Evolutionary conservation across 2,329 filamentous ascomycete genomes (phyloP), one percentile per base, ranked within the genome.

Genomic region (Ophiostoma piceae): DNA sequence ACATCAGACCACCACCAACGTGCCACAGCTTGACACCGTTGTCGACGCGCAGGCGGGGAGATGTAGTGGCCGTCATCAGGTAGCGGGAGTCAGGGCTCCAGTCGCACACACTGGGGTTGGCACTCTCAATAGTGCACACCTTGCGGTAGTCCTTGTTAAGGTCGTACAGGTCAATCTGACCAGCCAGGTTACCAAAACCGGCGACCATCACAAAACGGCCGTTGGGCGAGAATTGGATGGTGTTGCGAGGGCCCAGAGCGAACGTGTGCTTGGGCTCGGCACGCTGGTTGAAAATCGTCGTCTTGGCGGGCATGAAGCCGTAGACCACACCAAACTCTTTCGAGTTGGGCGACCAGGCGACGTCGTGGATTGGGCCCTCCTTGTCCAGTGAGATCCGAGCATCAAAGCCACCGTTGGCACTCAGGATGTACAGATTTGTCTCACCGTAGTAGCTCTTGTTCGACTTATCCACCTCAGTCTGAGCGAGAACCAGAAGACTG

Each of bases 391-490:
- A 87, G 74, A 99, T 90, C 75, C 95, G 89, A 71, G 94, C 95
- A 80, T 99, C 95, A 76, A 98, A 96, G 66, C 90, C 88, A 73
- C 94, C 94, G 77, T 91, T 96, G 73, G 93, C 91, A 79, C 92
- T 97, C 73, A 99, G 86, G 75, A 99, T 86, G 82, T 98, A 98
- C 77, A 99, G 88, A 73, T 92, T 98, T 11, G 95, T 98, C 83
- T 99, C 95, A 77, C 95, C 95, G 76, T 99, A 99, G 83, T 99
- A 99, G 81, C 92, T 97, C 88, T 98, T 98, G 81, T 96, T 96
- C 71, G 93, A 93, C 83, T 95, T 96, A 82, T 99, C 95, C 69
- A 98, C 95, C 73, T 99, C 95, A 41, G 95, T 99, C 83, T 98
- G 94, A 70, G 95, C 94, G 76, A 99, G 87, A 74, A 98, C 94